Percentiles rank a stretch among this genome's conserved stretches.
Conservation (phyloP, 495 filamentous ascomycete genomes). For the Pseudomonodictys pantanalensis region DNA sequence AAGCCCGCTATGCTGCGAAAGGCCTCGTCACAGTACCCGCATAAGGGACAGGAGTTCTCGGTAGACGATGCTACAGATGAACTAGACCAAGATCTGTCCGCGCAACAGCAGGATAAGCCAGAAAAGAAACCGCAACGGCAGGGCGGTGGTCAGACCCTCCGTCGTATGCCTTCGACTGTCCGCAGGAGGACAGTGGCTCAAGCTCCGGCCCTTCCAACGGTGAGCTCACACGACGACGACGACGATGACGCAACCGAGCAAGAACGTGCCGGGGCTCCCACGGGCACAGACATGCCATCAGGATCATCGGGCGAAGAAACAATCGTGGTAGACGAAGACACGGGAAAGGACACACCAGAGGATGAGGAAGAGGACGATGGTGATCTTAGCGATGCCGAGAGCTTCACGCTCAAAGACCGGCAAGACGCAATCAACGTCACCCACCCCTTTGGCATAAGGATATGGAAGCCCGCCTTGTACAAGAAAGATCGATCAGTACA, state of each 20-base stretch:
- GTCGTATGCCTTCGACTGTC: slow-evolving; percentile 59
- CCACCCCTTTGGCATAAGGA: slow-evolving; percentile 95
- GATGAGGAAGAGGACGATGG: slow-evolving; percentile 45
- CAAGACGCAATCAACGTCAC: slow-evolving; percentile 99
- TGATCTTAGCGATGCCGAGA: slow-evolving; percentile 47
- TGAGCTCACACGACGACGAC: slow-evolving; percentile 38
- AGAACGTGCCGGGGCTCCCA: slow-evolving; percentile 29
- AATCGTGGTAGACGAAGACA: slow-evolving; percentile 34
- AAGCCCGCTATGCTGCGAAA: slow-evolving; percentile 71
- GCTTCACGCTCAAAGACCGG: slow-evolving; percentile 80
- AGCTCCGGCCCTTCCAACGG: slow-evolving; percentile 53
- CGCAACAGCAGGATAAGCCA: slow-evolving; percentile 14
- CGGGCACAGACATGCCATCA: slow-evolving; percentile 36
- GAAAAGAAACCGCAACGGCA: neutral
- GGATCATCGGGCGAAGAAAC: slow-evolving; percentile 38
- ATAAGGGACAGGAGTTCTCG: slow-evolving; percentile 85
- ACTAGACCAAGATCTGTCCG: slow-evolving; percentile 59
- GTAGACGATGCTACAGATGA: slow-evolving; percentile 88
- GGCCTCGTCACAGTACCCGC: slow-evolving; percentile 70
- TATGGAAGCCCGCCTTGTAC: slow-evolving; percentile 98
- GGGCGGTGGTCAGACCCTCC: slow-evolving; percentile 8
- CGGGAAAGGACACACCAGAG: slow-evolving; percentile 54
- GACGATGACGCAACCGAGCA: slow-evolving; percentile 28
- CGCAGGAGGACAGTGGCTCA: slow-evolving; percentile 64
- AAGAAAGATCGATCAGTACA: slow-evolving; percentile 96